A percentile compares a stretch with the other conserved stretches of the same genome.
These are phyloP conservation scores for Mitragyna speciosa DNA, from an alignment of 257 asterid genomes.

Conservation along the genomic window DNA sequence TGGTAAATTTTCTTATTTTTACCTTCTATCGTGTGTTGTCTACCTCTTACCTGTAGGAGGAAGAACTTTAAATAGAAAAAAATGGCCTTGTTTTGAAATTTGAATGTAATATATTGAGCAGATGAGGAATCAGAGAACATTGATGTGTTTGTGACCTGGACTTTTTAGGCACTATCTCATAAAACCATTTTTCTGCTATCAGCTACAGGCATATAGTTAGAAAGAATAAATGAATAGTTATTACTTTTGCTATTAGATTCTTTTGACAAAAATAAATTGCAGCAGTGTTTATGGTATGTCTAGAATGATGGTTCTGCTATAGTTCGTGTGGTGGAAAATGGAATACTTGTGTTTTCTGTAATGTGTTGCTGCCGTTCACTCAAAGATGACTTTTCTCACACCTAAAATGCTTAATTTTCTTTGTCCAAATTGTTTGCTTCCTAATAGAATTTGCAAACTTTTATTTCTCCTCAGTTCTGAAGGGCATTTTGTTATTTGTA, in stretches of 20 bases:
- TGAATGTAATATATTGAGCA: not conserved
- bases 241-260: not conserved
- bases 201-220: no score
- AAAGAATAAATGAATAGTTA: not conserved
- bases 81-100: not conserved
- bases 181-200: no score
- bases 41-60: not conserved
- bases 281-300: not conserved
- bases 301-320: not conserved
- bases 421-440: not conserved
- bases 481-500: not conserved
- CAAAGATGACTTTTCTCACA: not conserved
- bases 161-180: not conserved
- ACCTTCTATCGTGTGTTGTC: not conserved
- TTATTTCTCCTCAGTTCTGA: not conserved
- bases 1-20: slow-evolving; percentile 42
- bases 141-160: not conserved
- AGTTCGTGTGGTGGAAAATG: not conserved
- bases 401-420: not conserved
- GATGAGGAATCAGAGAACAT: not conserved
- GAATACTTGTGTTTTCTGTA: not conserved
- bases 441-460: not conserved
- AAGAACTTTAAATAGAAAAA: not conserved
- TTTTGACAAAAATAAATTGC: not conserved
- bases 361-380: not conserved